Evolutionary conservation across 2,329 filamentous ascomycete genomes (phyloP).

Genomic region (Diaporthe australafricana): DNA sequence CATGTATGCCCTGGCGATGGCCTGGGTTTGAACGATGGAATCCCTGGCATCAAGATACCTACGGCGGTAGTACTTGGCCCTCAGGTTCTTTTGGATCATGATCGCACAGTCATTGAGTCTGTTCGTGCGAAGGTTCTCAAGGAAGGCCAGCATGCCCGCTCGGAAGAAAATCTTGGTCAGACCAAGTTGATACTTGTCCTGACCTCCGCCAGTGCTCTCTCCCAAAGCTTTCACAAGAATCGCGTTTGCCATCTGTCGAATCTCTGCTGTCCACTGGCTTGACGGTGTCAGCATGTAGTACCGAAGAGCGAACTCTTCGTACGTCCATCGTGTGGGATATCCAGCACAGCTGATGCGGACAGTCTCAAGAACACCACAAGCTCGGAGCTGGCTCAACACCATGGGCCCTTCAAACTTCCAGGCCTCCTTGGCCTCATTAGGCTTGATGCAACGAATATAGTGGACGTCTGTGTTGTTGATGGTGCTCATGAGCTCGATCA

Average conservation of each 20-base stretch:
- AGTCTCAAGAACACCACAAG: constrained; percentile 98
- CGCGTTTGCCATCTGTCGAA: constrained; percentile 91
- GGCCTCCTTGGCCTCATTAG: constrained; percentile 94
- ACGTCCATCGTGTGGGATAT: constrained; percentile 98
- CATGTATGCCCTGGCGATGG: constrained; percentile 80
- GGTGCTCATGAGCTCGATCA: constrained; percentile 97
- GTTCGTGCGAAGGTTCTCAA: constrained; percentile 92
- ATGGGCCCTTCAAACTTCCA: constrained; percentile 99
- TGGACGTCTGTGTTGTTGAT: constrained; percentile 99
- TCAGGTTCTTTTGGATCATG: constrained; percentile 98
- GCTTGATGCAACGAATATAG: constrained; percentile 99
- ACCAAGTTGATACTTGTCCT: constrained; percentile 97
- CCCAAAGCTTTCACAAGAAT: constrained; percentile 92
- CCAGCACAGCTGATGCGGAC: constrained; percentile 97
- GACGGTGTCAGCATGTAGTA: constrained; percentile 99
- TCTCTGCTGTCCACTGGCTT: constrained; percentile 90
- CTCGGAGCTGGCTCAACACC: constrained; percentile 96
- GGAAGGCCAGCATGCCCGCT: constrained; percentile 97
- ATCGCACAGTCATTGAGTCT: constrained; percentile 93
- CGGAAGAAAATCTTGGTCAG: constrained; percentile 99
- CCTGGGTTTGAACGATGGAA: constrained; percentile 84
- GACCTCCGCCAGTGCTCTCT: constrained; percentile 76
- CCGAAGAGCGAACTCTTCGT: constrained; percentile 95
- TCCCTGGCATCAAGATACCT: constrained; percentile 89
- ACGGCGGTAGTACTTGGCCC: constrained; percentile 93